These are phyloP conservation scores for Exophiala dermatitidis DNA, from an alignment of 2,329 filamentous ascomycete genomes.

Conservation along the genomic window DNA sequence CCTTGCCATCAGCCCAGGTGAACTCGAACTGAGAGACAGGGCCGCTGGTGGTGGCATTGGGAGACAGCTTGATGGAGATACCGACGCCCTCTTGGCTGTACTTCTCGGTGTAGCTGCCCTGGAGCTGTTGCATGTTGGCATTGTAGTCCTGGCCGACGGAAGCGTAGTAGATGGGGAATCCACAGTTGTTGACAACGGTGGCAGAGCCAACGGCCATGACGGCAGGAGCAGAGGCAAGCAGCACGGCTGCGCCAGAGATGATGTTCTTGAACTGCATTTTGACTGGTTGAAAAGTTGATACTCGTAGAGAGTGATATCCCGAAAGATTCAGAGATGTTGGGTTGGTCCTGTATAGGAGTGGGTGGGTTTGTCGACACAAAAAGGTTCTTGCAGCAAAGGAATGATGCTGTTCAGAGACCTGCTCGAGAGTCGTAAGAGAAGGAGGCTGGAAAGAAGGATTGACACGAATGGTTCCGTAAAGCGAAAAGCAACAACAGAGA, in stretches of 20 bases:
- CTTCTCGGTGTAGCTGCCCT: slow-evolving; percentile 32
- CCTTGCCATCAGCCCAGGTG: slow-evolving; percentile 32
- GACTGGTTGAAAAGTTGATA: slow-evolving; percentile 4
- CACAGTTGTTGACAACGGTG: slow-evolving; percentile 36
- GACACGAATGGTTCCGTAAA: slow-evolving; percentile 21
- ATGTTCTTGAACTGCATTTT: slow-evolving; percentile 33
- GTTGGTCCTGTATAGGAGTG: not conserved
- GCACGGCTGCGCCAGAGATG: slow-evolving; percentile 27
- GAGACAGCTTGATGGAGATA: slow-evolving; percentile 39
- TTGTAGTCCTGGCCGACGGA: slow-evolving; percentile 34
- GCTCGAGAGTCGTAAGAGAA: slow-evolving; percentile 19
- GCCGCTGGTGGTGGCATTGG: slow-evolving; percentile 30
- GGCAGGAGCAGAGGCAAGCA: slow-evolving; percentile 32
- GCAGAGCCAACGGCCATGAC: slow-evolving; percentile 34
- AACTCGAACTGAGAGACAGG: slow-evolving; percentile 39
- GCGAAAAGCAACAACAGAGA: slow-evolving; percentile 18
- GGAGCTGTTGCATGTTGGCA: slow-evolving; percentile 30
- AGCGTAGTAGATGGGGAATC: slow-evolving; percentile 34
- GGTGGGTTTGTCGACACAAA: slow-evolving; percentile 10
- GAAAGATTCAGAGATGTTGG: slow-evolving; percentile 1
- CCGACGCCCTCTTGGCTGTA: slow-evolving; percentile 34
- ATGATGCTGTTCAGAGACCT: slow-evolving; percentile 28
- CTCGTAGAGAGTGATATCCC: slow-evolving; percentile 12
- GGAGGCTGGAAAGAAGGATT: slow-evolving; percentile 17
- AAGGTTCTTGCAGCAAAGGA: slow-evolving; percentile 26